Percentiles rank a stretch among this genome's conserved stretches.
These are phyloP conservation scores for Raphanus hybrid DNA, from an alignment of 441 rosid genomes.

Conservation along the genomic window DNA sequence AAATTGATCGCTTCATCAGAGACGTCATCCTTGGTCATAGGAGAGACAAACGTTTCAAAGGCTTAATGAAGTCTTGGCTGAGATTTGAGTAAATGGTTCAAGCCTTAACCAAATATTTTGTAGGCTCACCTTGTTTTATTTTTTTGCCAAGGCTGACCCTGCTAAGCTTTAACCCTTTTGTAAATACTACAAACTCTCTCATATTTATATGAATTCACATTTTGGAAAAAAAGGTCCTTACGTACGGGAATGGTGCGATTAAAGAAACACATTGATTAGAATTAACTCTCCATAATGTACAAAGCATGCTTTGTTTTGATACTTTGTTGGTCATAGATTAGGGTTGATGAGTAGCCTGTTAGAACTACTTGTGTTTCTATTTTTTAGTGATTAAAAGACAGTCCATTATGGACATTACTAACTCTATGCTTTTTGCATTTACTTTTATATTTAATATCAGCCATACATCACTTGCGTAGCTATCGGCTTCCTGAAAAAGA, in stretches of 20 bases:
- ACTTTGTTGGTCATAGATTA: slow-evolving; percentile 39
- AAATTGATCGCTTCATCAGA: no score
- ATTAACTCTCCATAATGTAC: slow-evolving; percentile 35
- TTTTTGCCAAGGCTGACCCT: no score
- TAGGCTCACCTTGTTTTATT: no score
- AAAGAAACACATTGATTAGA: slow-evolving; percentile 24
- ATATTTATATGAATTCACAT: no score
- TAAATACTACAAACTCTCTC: no score
- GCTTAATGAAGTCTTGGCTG: no score
- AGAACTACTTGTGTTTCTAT: slow-evolving; percentile 43
- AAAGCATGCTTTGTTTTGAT: slow-evolving; percentile 42
- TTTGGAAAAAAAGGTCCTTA: slow-evolving; percentile 8
- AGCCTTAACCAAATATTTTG: no score
- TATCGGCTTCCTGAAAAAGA: slow-evolving; percentile 41
- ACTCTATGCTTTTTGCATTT: slow-evolving; percentile 43
- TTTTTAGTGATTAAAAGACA: slow-evolving; percentile 41
- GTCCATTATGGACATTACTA: slow-evolving; percentile 45
- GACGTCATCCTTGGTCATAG: no score
- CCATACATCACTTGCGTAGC: slow-evolving; percentile 42
- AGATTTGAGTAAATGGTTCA: no score
- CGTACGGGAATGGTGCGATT: slow-evolving; percentile 21
- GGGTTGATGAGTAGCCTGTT: slow-evolving; percentile 45
- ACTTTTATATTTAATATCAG: slow-evolving; percentile 41
- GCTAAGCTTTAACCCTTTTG: no score
- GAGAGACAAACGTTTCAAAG: no score